A percentile compares a stretch with the other conserved stretches of the same genome.
Evolutionary conservation across 2,329 filamentous ascomycete species (phyloP).

Genomic region (Penicillium capsulatum): DNA sequence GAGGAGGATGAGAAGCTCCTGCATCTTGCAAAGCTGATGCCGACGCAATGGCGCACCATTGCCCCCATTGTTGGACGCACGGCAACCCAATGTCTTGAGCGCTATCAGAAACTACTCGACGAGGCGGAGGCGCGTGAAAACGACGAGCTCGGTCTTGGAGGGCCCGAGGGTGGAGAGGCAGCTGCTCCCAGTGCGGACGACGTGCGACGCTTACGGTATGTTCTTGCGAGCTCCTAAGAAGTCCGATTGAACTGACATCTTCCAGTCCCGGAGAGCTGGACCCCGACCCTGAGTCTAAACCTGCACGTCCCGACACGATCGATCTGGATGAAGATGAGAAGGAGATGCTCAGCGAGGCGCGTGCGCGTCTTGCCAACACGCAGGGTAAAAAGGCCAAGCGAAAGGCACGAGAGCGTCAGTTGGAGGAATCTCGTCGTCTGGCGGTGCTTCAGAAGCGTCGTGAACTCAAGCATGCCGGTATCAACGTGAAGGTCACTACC

Average conservation of each 20-base stretch:
- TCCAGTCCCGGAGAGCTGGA: conserved; percentile 82
- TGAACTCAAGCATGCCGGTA: conserved; percentile 94
- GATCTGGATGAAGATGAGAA: conserved; percentile 99
- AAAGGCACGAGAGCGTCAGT: conserved; percentile 89
- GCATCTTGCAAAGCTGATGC: conserved; percentile 96
- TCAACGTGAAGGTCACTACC: conserved; percentile 93
- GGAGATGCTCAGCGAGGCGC: conserved; percentile 97
- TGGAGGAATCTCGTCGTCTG: conserved; percentile 87
- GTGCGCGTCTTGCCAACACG: conserved; percentile 92
- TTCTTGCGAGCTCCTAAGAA: neutral
- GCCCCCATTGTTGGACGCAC: conserved; percentile 94
- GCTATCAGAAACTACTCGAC: conserved; percentile 93
- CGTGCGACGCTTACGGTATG: conserved; percentile 69
- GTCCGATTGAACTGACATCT: conserved; percentile 13
- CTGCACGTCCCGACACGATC: conserved; percentile 90
- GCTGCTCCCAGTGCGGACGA: conserved; percentile 88
- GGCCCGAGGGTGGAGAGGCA: conserved; percentile 74
- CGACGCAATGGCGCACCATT: conserved; percentile 98
- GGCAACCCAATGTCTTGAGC: conserved; percentile 92
- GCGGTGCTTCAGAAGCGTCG: conserved; percentile 90
- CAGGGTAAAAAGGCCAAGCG: conserved; percentile 99
- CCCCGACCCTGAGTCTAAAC: conserved; percentile 95
- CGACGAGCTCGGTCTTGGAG: conserved; percentile 73
- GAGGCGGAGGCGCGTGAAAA: conserved; percentile 88
- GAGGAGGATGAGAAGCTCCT: conserved; percentile 97